A percentile compares a stretch with the other conserved stretches of the same genome.
Conservation (phyloP, 2,329 filamentous ascomycete species). For the Orbilia oligospora region DNA sequence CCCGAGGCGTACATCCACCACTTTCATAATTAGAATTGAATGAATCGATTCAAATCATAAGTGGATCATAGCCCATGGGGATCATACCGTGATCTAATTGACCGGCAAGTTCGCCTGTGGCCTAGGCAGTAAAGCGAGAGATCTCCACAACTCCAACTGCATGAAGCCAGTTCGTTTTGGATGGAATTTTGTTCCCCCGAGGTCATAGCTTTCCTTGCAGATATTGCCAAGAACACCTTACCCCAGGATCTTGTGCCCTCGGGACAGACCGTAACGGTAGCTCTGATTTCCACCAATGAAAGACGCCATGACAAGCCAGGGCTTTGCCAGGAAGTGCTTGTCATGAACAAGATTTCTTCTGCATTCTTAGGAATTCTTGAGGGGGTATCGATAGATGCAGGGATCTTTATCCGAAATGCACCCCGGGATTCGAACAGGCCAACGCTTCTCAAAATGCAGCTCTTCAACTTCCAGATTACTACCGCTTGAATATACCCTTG, state of each 20-base stretch:
- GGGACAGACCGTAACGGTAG: constrained; percentile 41
- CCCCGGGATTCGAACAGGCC: constrained; percentile 39
- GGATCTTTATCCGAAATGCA: constrained; percentile 60
- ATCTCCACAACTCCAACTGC: not conserved
- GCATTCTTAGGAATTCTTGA: constrained; percentile 37
- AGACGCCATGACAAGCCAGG: constrained; percentile 33
- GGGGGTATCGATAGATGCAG: constrained; percentile 29
- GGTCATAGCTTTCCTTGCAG: constrained; percentile 14
- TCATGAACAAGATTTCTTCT: constrained; percentile 52
- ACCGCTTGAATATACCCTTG: constrained; percentile 14
- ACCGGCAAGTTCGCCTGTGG: no score
- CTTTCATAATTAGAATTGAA: no score
- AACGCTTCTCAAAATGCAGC: constrained; percentile 25
- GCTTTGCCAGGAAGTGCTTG: constrained; percentile 34
- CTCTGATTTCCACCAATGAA: constrained; percentile 60
- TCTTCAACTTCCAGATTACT: constrained; percentile 1
- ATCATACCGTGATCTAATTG: not conserved
- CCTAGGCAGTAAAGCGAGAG: no score
- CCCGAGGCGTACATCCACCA: not conserved
- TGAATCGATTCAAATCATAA: not conserved
- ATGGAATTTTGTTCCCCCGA: constrained; percentile 61
- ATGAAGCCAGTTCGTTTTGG: constrained; percentile 24
- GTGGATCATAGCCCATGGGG: not conserved
- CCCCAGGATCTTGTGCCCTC: constrained; percentile 49
- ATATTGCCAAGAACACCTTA: constrained; percentile 40